A percentile compares a stretch with the other conserved stretches of the same genome.
These are phyloP conservation scores for Proliferodiscus dingleyae DNA, from an alignment of 2,329 filamentous ascomycete genomes.

Conservation along the genomic window DNA sequence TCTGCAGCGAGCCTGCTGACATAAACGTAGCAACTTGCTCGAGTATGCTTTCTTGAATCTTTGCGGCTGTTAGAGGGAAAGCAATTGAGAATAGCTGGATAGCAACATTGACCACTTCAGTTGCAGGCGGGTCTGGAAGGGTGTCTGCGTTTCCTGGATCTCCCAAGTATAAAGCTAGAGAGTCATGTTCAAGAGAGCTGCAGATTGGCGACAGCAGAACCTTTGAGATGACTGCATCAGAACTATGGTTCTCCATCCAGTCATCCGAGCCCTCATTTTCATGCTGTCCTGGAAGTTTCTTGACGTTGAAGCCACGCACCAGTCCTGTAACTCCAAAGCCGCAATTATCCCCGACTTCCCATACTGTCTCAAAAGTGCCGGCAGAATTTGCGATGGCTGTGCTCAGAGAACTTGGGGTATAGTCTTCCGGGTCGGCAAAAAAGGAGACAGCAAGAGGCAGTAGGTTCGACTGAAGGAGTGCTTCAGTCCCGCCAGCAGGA, in stretches of 20 bases:
- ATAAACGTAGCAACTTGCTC: slow-evolving; percentile 90
- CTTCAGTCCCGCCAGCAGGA: slow-evolving; percentile 77
- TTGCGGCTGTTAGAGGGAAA: slow-evolving; percentile 80
- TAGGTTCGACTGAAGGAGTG: slow-evolving; percentile 84
- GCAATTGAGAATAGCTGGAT: slow-evolving; percentile 91
- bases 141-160: slow-evolving; percentile 38
- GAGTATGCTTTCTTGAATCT: slow-evolving; percentile 91
- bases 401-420: slow-evolving; percentile 77
- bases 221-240: slow-evolving; percentile 60
- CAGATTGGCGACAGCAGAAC: slow-evolving; percentile 68
- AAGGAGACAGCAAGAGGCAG: slow-evolving; percentile 84
- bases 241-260: slow-evolving; percentile 48
- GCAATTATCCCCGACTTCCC: slow-evolving; percentile 92
- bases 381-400: slow-evolving; percentile 88
- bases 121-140: slow-evolving; percentile 75
- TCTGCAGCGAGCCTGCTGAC: slow-evolving; percentile 71
- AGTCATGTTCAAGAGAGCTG: slow-evolving; percentile 83
- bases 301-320: slow-evolving; percentile 70
- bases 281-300: slow-evolving; percentile 65
- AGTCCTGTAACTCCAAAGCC: slow-evolving; percentile 90
- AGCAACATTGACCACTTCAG: slow-evolving; percentile 90
- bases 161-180: slow-evolving; percentile 69
- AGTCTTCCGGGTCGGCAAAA: slow-evolving; percentile 89
- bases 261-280: slow-evolving; percentile 47
- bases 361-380: slow-evolving; percentile 86